Evolutionary conservation across 345 rosid species (phyloP).

Genomic region (Syzygium oleosum): DNA sequence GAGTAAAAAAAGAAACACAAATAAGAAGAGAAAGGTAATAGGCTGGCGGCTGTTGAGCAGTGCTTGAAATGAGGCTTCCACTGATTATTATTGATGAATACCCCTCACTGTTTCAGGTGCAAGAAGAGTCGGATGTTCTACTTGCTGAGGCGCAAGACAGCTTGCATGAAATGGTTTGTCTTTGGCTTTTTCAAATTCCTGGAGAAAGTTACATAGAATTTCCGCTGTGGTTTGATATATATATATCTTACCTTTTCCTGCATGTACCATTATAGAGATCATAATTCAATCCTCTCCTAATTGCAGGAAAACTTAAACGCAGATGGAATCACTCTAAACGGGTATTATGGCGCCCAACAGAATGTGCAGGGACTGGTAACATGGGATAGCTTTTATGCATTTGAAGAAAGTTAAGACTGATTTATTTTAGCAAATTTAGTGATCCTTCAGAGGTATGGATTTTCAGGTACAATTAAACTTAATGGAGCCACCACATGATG

Average conservation of each 20-base stretch:
- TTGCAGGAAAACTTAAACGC: constrained; percentile 37
- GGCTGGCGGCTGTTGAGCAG: background rate
- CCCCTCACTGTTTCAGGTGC: constrained; percentile 22
- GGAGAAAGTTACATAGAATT: background rate
- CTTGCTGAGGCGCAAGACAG: constrained; percentile 28
- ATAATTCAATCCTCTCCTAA: background rate
- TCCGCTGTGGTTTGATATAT: background rate
- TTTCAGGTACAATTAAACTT: constrained; percentile 41
- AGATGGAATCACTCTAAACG: constrained; percentile 34
- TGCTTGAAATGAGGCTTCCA: background rate
- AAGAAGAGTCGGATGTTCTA: constrained; percentile 23
- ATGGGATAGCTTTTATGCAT: background rate
- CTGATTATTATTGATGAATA: background rate
- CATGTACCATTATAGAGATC: background rate
- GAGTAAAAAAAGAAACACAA: constrained; percentile 32
- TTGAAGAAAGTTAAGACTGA: background rate
- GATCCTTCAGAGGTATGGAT: background rate
- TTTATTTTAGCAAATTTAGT: background rate
- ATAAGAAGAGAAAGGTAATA: constrained; percentile 40
- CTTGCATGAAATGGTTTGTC: constrained; percentile 37
- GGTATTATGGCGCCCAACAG: constrained; percentile 35
- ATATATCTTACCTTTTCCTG: background rate
- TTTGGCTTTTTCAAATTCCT: background rate
- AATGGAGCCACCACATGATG: constrained; percentile 56
- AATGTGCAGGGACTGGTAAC: constrained; percentile 43